A percentile compares a stretch with the other conserved stretches of the same genome.
Conservation (phyloP, 2,329 filamentous ascomycete species). For the Acrodontium crateriforme region DNA sequence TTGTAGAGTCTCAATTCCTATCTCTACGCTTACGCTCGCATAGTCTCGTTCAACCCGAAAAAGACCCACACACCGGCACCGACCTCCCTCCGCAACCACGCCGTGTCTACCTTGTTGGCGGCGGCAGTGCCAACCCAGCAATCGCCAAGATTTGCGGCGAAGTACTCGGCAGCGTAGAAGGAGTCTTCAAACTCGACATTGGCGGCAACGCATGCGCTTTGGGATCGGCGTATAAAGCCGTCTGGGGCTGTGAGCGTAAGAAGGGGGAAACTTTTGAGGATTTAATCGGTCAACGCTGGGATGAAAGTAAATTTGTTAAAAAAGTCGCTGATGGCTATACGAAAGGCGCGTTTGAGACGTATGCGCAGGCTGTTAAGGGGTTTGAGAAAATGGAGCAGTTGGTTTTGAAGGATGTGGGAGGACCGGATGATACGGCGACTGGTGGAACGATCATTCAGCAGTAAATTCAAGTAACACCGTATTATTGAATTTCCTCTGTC, state of each 20-base stretch:
- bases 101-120: conserved; percentile 86
- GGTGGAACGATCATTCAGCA: too few relatives aligned
- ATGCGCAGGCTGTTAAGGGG: conserved; percentile 60
- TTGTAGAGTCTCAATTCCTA: conserved; percentile 89
- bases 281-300: conserved; percentile 71
- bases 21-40: conserved; percentile 77
- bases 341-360: conserved; percentile 58
- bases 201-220: conserved; percentile 91
- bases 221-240: conserved; percentile 88
- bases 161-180: conserved; percentile 76
- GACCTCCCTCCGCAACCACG: conserved; percentile 68
- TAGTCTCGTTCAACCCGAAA: conserved; percentile 45
- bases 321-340: conserved; percentile 73
- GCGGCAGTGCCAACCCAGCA: conserved; percentile 76
- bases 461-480: too few relatives aligned
- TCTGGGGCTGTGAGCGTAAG: conserved; percentile 70
- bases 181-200: conserved; percentile 85
- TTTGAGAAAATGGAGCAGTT: conserved; percentile 63
- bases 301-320: conserved; percentile 68
- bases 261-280: conserved; percentile 61
- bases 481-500: too few relatives aligned
- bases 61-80: conserved; percentile 29
- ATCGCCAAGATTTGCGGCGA: conserved; percentile 77
- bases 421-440: too few relatives aligned
- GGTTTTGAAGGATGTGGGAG: conserved; percentile 37